Conservation (phyloP, 768 basidiomycete genomes). For the Auriscalpium microsporum region DNA sequence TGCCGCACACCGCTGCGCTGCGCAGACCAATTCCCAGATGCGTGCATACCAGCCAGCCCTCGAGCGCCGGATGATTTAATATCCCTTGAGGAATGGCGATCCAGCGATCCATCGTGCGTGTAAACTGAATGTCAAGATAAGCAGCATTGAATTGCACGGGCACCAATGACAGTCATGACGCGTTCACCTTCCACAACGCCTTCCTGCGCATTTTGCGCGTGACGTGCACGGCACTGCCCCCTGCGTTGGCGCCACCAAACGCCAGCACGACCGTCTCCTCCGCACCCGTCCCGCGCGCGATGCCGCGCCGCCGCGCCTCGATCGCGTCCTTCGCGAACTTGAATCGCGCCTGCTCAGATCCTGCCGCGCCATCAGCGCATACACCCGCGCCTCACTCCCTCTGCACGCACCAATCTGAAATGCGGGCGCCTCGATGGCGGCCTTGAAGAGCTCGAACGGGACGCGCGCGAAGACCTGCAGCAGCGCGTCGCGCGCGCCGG, state of each 20-base stretch:
- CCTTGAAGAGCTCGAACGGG: conserved; percentile 84
- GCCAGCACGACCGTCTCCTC: conserved; percentile 91
- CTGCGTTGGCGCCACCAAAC: conserved; percentile 65
- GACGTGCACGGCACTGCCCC: conserved; percentile 73
- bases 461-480: conserved; percentile 70
- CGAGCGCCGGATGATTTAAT: too few species aligned
- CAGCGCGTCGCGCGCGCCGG: conserved; percentile 59
- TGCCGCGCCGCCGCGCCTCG: conserved; percentile 72
- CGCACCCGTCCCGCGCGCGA: conserved; percentile 58
- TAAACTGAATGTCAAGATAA: background rate
- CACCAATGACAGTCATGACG: conserved; percentile 3
- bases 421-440: conserved; percentile 66
- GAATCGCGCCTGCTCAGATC: conserved; percentile 80
- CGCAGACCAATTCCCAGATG: too few species aligned
- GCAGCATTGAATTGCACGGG: background rate
- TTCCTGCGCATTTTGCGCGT: conserved; percentile 67
- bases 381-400: background rate
- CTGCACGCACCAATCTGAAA: conserved; percentile 64
- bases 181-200: conserved; percentile 33
- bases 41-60: too few species aligned
- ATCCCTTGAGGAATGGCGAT: too few species aligned
- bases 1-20: too few species aligned
- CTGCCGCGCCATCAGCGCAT: conserved; percentile 25
- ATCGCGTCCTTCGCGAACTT: conserved; percentile 89
- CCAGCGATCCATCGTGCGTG: background rate